Percentiles rank a stretch among this genome's conserved stretches.
phyloP scores from a whole-genome alignment of 2,329 filamentous ascomycete genomes.

The Cephalotrichum gorgonifer region DNA sequence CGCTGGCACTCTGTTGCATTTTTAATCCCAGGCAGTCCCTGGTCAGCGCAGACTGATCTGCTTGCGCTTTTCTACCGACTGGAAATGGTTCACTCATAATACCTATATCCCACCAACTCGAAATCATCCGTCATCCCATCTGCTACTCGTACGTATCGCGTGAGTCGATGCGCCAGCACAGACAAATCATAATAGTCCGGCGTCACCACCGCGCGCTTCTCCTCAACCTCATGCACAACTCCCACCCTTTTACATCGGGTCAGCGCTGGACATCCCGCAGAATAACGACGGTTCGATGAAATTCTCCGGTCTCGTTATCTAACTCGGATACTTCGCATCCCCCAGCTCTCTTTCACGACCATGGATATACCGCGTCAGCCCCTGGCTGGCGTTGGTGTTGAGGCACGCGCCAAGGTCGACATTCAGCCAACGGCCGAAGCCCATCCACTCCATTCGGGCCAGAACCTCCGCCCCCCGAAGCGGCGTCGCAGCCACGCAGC shows the following conservation, averaged over 20 bases:
- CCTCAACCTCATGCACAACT: too few relatives aligned
- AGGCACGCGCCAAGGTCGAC: background rate
- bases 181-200: too few relatives aligned
- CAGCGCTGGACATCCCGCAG: background rate
- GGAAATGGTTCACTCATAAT: too few relatives aligned
- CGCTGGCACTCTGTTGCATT: too few relatives aligned
- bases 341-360: background rate
- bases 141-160: too few relatives aligned
- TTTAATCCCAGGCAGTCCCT: too few relatives aligned
- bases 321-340: background rate
- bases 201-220: too few relatives aligned
- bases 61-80: too few relatives aligned
- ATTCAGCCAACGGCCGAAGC: background rate
- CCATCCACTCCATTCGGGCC: background rate
- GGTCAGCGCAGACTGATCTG: too few relatives aligned
- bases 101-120: too few relatives aligned
- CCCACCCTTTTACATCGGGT: background rate
- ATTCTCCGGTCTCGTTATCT: background rate
- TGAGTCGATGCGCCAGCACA: too few relatives aligned
- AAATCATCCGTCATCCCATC: too few relatives aligned
- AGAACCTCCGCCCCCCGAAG: conserved; percentile 15
- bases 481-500: conserved; percentile 18
- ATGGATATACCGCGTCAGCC: background rate
- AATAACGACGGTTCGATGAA: background rate
- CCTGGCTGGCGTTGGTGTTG: background rate